Conservation (phyloP, 441 rosid genomes). For the Populus hybrid region DNA sequence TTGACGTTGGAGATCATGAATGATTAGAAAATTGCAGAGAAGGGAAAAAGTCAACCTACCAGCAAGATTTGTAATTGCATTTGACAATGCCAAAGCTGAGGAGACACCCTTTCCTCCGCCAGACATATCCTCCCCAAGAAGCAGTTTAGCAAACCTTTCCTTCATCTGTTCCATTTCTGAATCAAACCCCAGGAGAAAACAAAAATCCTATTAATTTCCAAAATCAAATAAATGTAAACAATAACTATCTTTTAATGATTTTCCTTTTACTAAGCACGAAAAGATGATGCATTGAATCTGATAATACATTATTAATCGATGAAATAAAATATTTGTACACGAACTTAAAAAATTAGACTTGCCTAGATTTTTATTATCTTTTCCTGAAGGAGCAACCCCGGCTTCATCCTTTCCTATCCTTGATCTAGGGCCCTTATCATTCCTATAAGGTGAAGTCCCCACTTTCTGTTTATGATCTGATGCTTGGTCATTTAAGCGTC, state of each 20-base stretch:
- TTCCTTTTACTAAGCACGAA: neutral
- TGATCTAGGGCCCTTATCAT: conserved; percentile 30
- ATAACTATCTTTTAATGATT: neutral
- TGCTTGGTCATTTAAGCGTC: conserved; percentile 5
- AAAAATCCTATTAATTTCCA: neutral
- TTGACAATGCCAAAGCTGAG: conserved; percentile 91
- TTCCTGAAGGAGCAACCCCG: conserved; percentile 24
- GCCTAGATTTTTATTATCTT: conserved; percentile 45
- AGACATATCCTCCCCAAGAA: conserved; percentile 96
- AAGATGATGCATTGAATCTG: neutral
- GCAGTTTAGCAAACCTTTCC: conserved; percentile 83
- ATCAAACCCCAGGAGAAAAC: conserved; percentile 16
- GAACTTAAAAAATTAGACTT: conserved; percentile 16
- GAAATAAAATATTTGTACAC: neutral
- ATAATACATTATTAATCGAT: neutral
- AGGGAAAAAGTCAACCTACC: conserved; percentile 36
- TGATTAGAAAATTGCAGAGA: neutral
- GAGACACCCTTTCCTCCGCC: conserved; percentile 98
- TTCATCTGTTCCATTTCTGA: conserved; percentile 81
- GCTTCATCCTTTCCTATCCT: conserved; percentile 36
- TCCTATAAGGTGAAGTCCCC: conserved; percentile 22
- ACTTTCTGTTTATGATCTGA: conserved; percentile 23
- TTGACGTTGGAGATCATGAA: neutral
- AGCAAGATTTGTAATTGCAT: conserved; percentile 90
- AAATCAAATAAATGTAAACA: conserved; percentile 1